Evolutionary conservation across 2,329 filamentous ascomycete species (phyloP).

Genomic region (Pseudocercospora eumusae): DNA sequence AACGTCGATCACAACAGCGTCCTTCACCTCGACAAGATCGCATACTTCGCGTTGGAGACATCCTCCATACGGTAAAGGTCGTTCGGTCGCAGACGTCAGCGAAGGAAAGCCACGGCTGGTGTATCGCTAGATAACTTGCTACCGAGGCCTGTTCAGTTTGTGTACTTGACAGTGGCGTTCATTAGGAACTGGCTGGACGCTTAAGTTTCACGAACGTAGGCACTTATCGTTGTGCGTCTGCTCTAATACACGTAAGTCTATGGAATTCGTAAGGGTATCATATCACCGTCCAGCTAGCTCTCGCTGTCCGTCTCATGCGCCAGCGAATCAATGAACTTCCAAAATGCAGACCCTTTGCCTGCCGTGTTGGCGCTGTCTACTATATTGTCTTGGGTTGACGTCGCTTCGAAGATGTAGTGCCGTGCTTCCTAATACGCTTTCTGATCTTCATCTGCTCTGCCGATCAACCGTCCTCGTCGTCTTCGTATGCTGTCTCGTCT

Average conservation of each 20-base stretch:
- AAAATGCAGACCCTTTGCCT: neutral
- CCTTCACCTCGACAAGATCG: too few species aligned
- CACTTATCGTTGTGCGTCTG: neutral
- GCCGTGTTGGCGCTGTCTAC: neutral
- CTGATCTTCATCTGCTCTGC: constrained; percentile 15
- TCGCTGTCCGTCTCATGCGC: neutral
- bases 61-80: too few species aligned
- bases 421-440: constrained; percentile 19
- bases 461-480: constrained; percentile 29
- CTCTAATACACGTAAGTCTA: neutral
- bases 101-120: too few species aligned
- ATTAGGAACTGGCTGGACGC: too few species aligned
- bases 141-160: too few species aligned
- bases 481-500: constrained; percentile 37
- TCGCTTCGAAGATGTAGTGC: constrained; percentile 12
- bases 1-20: too few species aligned
- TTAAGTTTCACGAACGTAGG: too few species aligned
- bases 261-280: neutral
- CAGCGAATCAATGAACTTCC: neutral
- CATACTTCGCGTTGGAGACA: too few species aligned
- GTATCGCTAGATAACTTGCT: too few species aligned
- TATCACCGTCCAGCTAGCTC: neutral
- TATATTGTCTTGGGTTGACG: neutral
- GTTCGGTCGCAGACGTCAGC: too few species aligned
- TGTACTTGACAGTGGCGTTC: too few species aligned